Evolutionary conservation across 2,329 filamentous ascomycete species (phyloP).

Genomic region (Corniculantispora saksenae): DNA sequence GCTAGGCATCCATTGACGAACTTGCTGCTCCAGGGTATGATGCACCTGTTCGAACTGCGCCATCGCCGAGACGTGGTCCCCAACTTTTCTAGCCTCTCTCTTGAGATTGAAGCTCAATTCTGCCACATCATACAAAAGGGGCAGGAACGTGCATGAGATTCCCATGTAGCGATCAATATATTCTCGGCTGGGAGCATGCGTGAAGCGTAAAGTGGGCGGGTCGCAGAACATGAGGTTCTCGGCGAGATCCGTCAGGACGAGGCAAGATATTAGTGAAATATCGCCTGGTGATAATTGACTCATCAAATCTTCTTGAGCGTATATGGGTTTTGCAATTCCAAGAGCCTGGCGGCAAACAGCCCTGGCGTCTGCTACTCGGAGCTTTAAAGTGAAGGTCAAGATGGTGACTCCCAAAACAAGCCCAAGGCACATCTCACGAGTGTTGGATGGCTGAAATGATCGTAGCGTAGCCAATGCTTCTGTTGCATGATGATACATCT

Average conservation of each 20-base stretch:
- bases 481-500: slow-evolving; percentile 24
- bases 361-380: slow-evolving; percentile 17
- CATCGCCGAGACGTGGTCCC: background rate
- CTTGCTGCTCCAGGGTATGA: slow-evolving; percentile 18
- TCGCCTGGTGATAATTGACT: background rate
- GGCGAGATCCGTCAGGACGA: slow-evolving; percentile 27
- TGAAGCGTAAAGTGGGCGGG: slow-evolving; percentile 26
- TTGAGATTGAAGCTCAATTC: background rate
- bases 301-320: slow-evolving; percentile 9
- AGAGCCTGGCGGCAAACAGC: slow-evolving; percentile 26
- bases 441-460: slow-evolving; percentile 18
- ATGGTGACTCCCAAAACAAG: slow-evolving; percentile 25
- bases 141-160: slow-evolving; percentile 27
- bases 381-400: slow-evolving; percentile 24
- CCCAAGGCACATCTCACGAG: slow-evolving; percentile 22
- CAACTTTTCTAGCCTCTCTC: background rate
- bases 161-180: slow-evolving; percentile 31
- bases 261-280: slow-evolving; percentile 25
- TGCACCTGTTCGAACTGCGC: background rate
- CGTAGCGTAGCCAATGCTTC: slow-evolving; percentile 23
- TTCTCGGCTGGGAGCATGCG: slow-evolving; percentile 5
- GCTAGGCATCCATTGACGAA: slow-evolving; percentile 27
- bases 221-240: slow-evolving; percentile 27
- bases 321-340: slow-evolving; percentile 23
- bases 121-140: slow-evolving; percentile 27